A percentile compares a stretch with the other conserved stretches of the same genome.
phyloP scores from a whole-genome alignment of 306 rosid species.

The Cajanus cajan region DNA sequence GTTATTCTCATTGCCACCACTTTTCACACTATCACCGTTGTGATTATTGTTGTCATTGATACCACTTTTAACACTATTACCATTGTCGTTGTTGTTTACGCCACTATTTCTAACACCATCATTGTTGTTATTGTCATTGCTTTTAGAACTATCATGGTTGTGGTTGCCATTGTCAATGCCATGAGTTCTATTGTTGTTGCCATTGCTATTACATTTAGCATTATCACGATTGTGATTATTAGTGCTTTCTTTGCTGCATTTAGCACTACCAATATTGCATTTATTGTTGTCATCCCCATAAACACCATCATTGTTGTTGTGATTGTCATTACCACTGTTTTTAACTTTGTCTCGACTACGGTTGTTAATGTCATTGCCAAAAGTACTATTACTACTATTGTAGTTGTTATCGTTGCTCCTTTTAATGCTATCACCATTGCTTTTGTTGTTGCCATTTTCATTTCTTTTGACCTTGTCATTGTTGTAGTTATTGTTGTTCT shows the following conservation, averaged over 20 bases:
- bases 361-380: too few species aligned
- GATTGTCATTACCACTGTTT: background rate
- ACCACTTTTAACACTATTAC: background rate
- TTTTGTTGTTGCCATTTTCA: too few species aligned
- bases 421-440: too few species aligned
- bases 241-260: background rate
- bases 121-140: background rate
- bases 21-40: background rate
- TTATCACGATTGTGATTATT: background rate
- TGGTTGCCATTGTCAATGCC: background rate
- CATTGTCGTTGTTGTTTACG: background rate
- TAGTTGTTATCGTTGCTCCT: too few species aligned
- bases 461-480: too few species aligned
- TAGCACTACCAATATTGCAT: rapidly evolving
- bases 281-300: background rate
- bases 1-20: background rate
- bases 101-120: background rate
- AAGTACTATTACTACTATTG: too few species aligned
- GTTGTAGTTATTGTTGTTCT: too few species aligned
- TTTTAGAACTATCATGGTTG: background rate
- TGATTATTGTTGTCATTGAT: background rate
- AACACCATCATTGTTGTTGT: background rate
- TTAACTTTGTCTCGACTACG: too few species aligned
- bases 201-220: background rate
- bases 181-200: background rate